Base-by-base conservation (phyloP, 1,139 yeast genomes). In the Debaryomyces robertsiae region DNA sequence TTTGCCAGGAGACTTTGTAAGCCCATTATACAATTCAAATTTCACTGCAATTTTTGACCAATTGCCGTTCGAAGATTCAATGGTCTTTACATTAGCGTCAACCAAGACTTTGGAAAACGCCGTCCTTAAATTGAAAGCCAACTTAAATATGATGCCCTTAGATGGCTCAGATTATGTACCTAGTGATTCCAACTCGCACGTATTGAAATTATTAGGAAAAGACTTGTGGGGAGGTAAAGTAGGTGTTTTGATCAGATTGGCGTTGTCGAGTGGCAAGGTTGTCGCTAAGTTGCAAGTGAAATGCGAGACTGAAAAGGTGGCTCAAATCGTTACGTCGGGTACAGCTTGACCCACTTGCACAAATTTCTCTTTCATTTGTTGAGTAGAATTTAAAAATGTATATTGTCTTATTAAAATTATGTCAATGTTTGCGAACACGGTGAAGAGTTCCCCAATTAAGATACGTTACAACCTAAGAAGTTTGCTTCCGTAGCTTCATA, bases 131-230 rank as follows among this genome's bases (percentile, higher is more conserved):
- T 83, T 89, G 60, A 74, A 72, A 46, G 63, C 70, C 34, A 79
- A 77, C 36, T 83, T 90, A 44, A 86, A 79, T 68, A 78, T 85
- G 81, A 78, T 85, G 71, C 84, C 97, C 23, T 71, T 89, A 55
- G 96, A 87, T 53, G 88, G 89, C 27, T 73, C 86, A 11, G 95
- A 87, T 50, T 70, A 69, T 46, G 87, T 85, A 14, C 73, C 81
- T 36, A 69, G 74, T 39, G 84, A 78, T 52, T 69, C 84, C 7
- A 73, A 82, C 27, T 70, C 76, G 39, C 98, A 91, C 60, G 73
- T 79, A 10, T 72, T 93, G 65, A 90, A 90, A 67, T 69, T 90
- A 52, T 85, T 77, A 57, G 98, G 98, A 58, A 85, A 84, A 66
- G 82, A 88, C 50, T 77, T 86, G 24, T 75, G 77, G 65, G 93